Evolutionary conservation across 768 basidiomycete species (phyloP).

Genomic region (Tricholoma flavovirens): DNA sequence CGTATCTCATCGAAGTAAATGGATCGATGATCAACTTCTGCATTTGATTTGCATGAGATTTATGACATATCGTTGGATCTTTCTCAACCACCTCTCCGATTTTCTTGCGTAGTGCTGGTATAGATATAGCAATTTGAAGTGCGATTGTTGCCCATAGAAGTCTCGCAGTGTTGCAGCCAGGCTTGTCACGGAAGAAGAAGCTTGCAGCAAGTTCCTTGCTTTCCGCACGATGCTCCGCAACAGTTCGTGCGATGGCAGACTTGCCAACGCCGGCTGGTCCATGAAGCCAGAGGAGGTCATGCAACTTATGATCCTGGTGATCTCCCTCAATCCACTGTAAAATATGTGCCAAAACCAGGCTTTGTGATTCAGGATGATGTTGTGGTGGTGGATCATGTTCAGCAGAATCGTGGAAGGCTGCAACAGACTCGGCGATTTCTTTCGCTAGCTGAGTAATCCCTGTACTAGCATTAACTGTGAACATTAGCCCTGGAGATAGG

Average conservation of each 20-base stretch:
- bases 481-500: too few species aligned
- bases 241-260: constrained; percentile 16
- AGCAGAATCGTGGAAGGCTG: constrained; percentile 13
- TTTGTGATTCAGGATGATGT: constrained; percentile 8
- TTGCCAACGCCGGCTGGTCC: constrained; percentile 19
- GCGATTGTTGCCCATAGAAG: constrained; percentile 24
- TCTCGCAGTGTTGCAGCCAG: constrained; percentile 17
- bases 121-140: constrained; percentile 16
- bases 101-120: not conserved
- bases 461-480: too few species aligned
- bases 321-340: too few species aligned
- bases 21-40: constrained; percentile 11
- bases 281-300: constrained; percentile 17
- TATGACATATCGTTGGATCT: constrained; percentile 11
- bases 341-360: too few species aligned
- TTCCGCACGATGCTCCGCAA: constrained; percentile 11
- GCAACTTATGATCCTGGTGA: too few species aligned
- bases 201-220: constrained; percentile 18
- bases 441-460: too few species aligned
- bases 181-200: constrained; percentile 26
- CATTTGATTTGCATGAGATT: constrained; percentile 11
- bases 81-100: constrained; percentile 9
- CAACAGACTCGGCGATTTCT: not conserved
- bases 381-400: constrained; percentile 13
- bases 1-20: not conserved